These are phyloP conservation scores for Dothideomycetes sp. DNA, from an alignment of 2,329 filamentous ascomycete genomes.

Conservation along the genomic window DNA sequence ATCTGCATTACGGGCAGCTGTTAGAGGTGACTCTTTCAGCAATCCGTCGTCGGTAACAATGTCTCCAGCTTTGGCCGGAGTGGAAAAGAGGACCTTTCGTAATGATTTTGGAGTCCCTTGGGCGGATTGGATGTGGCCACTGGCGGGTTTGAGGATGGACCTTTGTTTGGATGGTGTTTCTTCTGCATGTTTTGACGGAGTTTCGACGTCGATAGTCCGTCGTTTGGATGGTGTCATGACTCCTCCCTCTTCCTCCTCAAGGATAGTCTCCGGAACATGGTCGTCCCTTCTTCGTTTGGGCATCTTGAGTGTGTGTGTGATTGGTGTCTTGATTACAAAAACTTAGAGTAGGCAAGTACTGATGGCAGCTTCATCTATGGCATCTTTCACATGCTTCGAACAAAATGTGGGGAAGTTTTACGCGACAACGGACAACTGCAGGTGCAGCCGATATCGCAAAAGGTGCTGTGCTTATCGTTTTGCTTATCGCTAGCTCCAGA, in stretches of 20 bases:
- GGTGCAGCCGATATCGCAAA: too few species aligned
- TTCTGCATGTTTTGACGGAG: conserved; percentile 13
- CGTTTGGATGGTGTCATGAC: conserved; percentile 8
- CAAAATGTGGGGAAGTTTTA: too few species aligned
- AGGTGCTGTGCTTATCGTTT: too few species aligned
- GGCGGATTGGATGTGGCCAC: conserved; percentile 20
- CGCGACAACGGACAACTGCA: too few species aligned
- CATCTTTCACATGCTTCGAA: too few species aligned
- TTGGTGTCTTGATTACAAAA: too few species aligned
- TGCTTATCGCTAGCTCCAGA: too few species aligned
- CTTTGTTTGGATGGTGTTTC: conserved; percentile 26
- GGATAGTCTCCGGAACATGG: neutral
- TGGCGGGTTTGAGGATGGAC: conserved; percentile 25
- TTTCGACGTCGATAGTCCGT: conserved; percentile 2
- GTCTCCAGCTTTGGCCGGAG: conserved; percentile 31
- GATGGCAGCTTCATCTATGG: too few species aligned
- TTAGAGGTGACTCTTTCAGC: conserved; percentile 37
- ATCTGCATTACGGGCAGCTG: conserved; percentile 62
- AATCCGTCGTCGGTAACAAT: conserved; percentile 36
- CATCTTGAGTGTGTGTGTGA: conserved; percentile 10
- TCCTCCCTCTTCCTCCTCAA: neutral
- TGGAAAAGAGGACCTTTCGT: conserved; percentile 39
- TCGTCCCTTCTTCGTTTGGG: conserved; percentile 13
- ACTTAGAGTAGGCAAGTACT: too few species aligned
- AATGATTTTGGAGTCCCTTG: conserved; percentile 35